A percentile compares a stretch with the other conserved stretches of the same genome.
phyloP scores from a whole-genome alignment of 352 stramenopile genomes.

The Phytophthora sojae region DNA sequence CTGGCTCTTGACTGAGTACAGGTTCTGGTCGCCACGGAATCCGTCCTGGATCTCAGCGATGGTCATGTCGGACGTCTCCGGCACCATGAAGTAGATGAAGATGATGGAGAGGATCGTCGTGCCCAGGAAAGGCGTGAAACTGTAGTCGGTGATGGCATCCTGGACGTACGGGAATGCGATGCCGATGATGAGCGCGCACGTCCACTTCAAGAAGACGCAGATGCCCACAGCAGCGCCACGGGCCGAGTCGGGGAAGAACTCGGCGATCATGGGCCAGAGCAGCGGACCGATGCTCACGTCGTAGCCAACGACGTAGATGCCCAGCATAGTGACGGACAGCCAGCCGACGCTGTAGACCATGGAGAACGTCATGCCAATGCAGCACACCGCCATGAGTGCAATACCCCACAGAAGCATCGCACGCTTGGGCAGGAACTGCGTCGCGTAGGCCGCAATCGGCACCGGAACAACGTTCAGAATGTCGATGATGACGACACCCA shows the following conservation, averaged over 20 bases:
- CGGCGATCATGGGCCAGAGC: constrained; percentile 48
- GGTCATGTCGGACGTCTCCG: constrained; percentile 65
- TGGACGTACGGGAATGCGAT: constrained; percentile 62
- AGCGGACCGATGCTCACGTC: constrained; percentile 60
- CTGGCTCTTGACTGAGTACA: constrained; percentile 11
- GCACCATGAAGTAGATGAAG: constrained; percentile 52
- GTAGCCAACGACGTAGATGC: constrained; percentile 53
- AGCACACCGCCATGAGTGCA: constrained; percentile 45
- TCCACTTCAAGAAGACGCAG: constrained; percentile 56
- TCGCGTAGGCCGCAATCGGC: constrained; percentile 30
- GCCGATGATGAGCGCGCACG: constrained; percentile 54
- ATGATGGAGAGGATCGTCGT: constrained; percentile 41
- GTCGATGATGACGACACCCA: constrained; percentile 60
- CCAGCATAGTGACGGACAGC: constrained; percentile 53
- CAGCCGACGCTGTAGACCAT: constrained; percentile 34
- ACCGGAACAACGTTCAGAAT: constrained; percentile 56
- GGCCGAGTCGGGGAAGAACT: constrained; percentile 66
- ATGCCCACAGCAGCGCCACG: constrained; percentile 45
- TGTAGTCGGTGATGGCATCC: constrained; percentile 48
- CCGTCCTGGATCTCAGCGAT: constrained; percentile 62
- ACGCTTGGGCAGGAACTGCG: constrained; percentile 44
- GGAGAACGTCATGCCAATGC: constrained; percentile 49
- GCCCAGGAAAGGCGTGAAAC: constrained; percentile 57
- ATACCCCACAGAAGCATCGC: constrained; percentile 47
- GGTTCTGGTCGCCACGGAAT: constrained; percentile 32